These are phyloP conservation scores for Alternaria incomplexa DNA, from an alignment of 2,329 filamentous ascomycete genomes.

Conservation along the genomic window DNA sequence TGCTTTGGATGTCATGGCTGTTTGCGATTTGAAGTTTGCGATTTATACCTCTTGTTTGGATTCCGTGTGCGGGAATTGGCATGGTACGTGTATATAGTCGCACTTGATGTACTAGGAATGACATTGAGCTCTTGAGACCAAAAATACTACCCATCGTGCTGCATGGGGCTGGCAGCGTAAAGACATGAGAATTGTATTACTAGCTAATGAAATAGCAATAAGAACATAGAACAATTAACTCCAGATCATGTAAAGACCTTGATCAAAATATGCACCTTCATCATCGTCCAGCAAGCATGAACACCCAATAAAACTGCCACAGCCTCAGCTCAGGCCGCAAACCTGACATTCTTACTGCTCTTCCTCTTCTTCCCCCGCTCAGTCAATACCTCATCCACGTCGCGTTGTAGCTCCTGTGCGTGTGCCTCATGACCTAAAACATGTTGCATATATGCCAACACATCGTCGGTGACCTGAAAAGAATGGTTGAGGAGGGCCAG, in stretches of 20 bases:
- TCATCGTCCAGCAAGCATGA: neutral
- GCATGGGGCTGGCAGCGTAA: neutral
- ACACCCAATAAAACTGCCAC: fast-evolving
- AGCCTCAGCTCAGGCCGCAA: neutral
- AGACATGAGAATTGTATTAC: neutral
- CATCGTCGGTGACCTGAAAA: neutral
- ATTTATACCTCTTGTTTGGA: neutral
- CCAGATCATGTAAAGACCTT: neutral
- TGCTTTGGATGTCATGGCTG: neutral
- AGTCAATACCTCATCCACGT: neutral
- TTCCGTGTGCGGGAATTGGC: neutral
- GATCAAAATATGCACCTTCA: neutral
- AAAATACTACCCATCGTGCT: no score
- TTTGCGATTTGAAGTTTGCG: neutral
- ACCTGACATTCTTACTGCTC: neutral
- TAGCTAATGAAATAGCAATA: neutral
- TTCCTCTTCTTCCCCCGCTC: neutral
- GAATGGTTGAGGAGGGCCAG: neutral
- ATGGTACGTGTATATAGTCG: neutral
- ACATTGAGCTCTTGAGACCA: neutral
- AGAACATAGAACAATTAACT: neutral
- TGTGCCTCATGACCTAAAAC: neutral
- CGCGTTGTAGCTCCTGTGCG: neutral
- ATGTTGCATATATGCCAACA: neutral
- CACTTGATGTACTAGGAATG: neutral